Base-by-base conservation (phyloP, 2,329 filamentous ascomycete species). In the Exutisphaerella laricina region DNA sequence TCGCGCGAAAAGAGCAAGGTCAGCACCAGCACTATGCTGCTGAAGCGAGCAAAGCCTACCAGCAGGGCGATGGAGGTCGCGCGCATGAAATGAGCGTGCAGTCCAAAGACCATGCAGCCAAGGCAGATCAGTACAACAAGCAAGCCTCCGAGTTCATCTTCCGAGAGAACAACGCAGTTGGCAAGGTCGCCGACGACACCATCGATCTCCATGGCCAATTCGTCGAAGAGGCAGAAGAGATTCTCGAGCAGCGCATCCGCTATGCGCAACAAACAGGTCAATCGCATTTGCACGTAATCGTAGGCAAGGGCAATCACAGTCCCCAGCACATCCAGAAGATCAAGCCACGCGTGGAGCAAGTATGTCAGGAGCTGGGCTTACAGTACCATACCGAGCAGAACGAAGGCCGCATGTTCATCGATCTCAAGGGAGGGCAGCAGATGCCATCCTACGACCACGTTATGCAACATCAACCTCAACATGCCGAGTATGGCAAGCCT, bases 151-250 rank as follows among this genome's bases (percentile, higher is more conserved):
- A 96, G 46, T 94, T 79, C 66, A 97, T 97, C 63, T 96, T 98
- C 72, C 83, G 88, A 29, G 88, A 90, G 69, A 96, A 96, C 72
- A 97, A 97, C 63, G 82, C 85, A 14, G 66, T 73, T 2, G 85
- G 80, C 13, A 80, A 84, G 48, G 84, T 94, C 7, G 75, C 79
- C 12, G 72, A 73, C 29, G 90, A 97, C 66, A 88, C 85, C 6
- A 89, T 98, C 57, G 92, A 98, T 68, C 74, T 98, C 35, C 92
- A 98, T 65, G 92, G 92, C 2, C 85, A 94, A 61, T 96, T 84
- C 59, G 89, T 95, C 46, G 87, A 95, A 63, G 92, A 97, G 70
- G 92, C 92, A 4, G 88, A 95, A 71, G 79, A 87, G 51, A 92
- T 96, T 44, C 72, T 97, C 16, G 86, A 90, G 69, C 75, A 86